phyloP scores from a whole-genome alignment of 2,329 filamentous ascomycete species.

The Neoarthrinium moseri region DNA sequence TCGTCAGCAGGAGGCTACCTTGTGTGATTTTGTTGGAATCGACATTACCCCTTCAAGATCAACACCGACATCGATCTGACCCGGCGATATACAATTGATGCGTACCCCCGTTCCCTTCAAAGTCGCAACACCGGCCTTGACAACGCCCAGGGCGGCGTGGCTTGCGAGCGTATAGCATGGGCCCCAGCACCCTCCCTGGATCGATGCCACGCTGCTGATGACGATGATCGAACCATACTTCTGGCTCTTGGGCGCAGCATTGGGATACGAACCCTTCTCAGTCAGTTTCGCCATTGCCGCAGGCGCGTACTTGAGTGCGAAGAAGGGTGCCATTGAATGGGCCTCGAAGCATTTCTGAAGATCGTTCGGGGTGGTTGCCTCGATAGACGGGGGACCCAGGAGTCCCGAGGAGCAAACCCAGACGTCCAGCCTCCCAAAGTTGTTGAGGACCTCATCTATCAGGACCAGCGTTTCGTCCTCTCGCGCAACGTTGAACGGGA shows the following conservation, averaged over 20 bases:
- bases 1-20: too few species aligned
- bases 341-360: conserved; percentile 58
- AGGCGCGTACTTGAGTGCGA: conserved; percentile 63
- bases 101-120: conserved; percentile 58
- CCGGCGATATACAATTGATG: conserved; percentile 52
- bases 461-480: conserved; percentile 60
- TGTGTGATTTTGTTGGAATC: too few species aligned
- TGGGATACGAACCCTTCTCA: conserved; percentile 53
- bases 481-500: conserved; percentile 56
- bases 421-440: conserved; percentile 58
- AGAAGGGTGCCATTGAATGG: conserved; percentile 62
- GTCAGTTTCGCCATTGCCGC: conserved; percentile 62
- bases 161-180: conserved; percentile 60
- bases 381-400: conserved; percentile 56
- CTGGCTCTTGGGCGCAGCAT: conserved; percentile 58
- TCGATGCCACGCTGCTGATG: conserved; percentile 56
- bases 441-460: conserved; percentile 62
- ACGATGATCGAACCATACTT: conserved; percentile 63
- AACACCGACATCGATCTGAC: conserved; percentile 38
- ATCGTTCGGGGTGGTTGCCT: conserved; percentile 53
- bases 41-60: conserved; percentile 43
- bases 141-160: conserved; percentile 61
- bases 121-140: conserved; percentile 54
- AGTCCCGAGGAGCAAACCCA: conserved; percentile 59
- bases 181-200: conserved; percentile 58